Evolutionary conservation across 208 protist species (phyloP), one percentile per base, ranked within the genome.

Genomic region (Trypanosomatidae sp.): DNA sequence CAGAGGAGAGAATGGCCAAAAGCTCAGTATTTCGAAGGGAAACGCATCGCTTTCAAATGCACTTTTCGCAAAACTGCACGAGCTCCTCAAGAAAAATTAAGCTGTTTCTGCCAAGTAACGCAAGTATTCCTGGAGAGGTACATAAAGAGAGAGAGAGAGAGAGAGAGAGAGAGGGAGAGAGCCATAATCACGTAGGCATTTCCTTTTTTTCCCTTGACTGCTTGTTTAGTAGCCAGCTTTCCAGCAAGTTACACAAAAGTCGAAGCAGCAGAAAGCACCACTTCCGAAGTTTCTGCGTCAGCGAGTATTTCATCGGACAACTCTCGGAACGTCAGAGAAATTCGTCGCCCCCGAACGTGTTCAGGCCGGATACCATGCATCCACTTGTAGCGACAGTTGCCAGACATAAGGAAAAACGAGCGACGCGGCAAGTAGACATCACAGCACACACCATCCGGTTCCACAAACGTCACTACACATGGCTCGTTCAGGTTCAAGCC

Each of bases 301-400:
- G 53, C 44, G 10, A 82, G 75, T 41, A 95, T 76, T 58, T 87
- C 82, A 10, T 86, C 71, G 0, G 88, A 85, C 9, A 97, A 65
- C 67, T 97, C 91, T 10, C 93, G 80, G 30, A 95, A 80, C 28
- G 91, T 97, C 7, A 96, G 82, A 22, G 93, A 97, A 39, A 97
- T 84, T 25, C 93, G 74, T 15, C 93, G 81, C 10, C 68, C 69
- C 33, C 77, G 65, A 49, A 97, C 77, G 60, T 86, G 74, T 39
- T 92, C 86, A 7, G 78, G 79, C 0, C 89, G 82, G 65, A 97
- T 96, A 30, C 89, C 93, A 69, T 97, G 93, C 86, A 96, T 90
- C 91, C 93, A 97, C 9, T 78, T 64, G 67, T 91, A 91, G 1
- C 93, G 84, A 74, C 83, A 87, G 1, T 66, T 73, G 15, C 84